phyloP scores from a whole-genome alignment of 2,329 filamentous ascomycete genomes.

The Claviceps citrina region DNA sequence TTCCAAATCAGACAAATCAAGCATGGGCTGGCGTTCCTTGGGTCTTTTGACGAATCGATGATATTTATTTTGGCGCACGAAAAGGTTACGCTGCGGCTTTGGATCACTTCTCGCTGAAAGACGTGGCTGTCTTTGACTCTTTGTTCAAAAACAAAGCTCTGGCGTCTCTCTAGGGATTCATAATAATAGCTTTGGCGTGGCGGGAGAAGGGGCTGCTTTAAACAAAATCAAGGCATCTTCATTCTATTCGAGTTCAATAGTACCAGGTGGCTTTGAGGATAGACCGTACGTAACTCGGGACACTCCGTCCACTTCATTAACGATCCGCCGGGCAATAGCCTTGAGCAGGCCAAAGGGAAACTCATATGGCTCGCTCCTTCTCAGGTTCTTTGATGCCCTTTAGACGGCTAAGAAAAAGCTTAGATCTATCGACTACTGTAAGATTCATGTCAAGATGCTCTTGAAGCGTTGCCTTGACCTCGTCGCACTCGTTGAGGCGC shows the following conservation, averaged over 20 bases:
- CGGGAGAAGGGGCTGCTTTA: too few species aligned
- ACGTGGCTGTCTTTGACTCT: neutral
- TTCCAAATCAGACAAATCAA: conserved; percentile 8
- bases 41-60: conserved; percentile 10
- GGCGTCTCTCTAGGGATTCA: too few species aligned
- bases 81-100: conserved; percentile 5
- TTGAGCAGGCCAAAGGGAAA: conserved; percentile 52
- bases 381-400: conserved; percentile 67
- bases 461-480: conserved; percentile 65
- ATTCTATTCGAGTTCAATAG: conserved; percentile 53
- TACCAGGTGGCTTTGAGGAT: conserved; percentile 45
- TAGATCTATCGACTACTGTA: conserved; percentile 65
- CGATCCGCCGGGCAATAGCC: neutral
- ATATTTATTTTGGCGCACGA: conserved; percentile 15
- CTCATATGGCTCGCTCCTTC: conserved; percentile 55
- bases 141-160: too few species aligned
- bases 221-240: too few species aligned
- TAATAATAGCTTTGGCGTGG: too few species aligned
- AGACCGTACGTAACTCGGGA: conserved; percentile 52
- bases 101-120: neutral
- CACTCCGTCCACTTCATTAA: conserved; percentile 51
- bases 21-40: conserved; percentile 20
- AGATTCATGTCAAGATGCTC: conserved; percentile 79
- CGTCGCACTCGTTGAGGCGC: conserved; percentile 67
- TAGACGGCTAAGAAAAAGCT: conserved; percentile 63